Evolutionary conservation across 2,329 filamentous ascomycete species (phyloP).

Genomic region (Phaeosphaeriaceae sp.): DNA sequence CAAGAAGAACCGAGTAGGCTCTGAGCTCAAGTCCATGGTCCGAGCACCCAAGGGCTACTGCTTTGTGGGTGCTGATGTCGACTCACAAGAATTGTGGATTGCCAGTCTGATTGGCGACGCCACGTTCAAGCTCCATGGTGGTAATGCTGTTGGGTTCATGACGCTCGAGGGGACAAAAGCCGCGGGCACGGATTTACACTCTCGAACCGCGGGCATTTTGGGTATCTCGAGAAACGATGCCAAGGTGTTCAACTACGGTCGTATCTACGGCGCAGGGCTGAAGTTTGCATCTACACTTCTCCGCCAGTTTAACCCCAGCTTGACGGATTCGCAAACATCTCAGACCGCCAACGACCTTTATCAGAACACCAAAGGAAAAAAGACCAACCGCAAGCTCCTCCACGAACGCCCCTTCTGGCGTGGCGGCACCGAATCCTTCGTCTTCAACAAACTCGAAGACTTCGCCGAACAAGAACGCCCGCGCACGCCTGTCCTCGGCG

Average conservation of each 20-base stretch:
- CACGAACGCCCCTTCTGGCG: conserved; percentile 86
- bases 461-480: conserved; percentile 95
- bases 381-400: conserved; percentile 76
- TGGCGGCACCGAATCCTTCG: conserved; percentile 94
- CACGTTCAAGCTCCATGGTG: conserved; percentile 92
- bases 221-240: conserved; percentile 95
- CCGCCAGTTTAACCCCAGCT: conserved; percentile 86
- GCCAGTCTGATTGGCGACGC: conserved; percentile 94
- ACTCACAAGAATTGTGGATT: conserved; percentile 98
- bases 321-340: conserved; percentile 80
- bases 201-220: conserved; percentile 87
- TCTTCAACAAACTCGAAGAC: conserved; percentile 97
- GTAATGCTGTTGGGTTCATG: conserved; percentile 99
- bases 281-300: conserved; percentile 91
- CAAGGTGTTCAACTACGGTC: conserved; percentile 98
- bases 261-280: conserved; percentile 96
- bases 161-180: conserved; percentile 95
- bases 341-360: conserved; percentile 83
- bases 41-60: conserved; percentile 87
- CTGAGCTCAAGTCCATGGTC: conserved; percentile 96
- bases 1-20: conserved; percentile 93
- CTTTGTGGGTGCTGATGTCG: conserved; percentile 96
- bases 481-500: conserved; percentile 88
- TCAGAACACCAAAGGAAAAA: conserved; percentile 85
- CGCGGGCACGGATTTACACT: conserved; percentile 92